Evolutionary conservation across 352 stramenopile genomes (phyloP).

Genomic region (Phytophthora syringae): DNA sequence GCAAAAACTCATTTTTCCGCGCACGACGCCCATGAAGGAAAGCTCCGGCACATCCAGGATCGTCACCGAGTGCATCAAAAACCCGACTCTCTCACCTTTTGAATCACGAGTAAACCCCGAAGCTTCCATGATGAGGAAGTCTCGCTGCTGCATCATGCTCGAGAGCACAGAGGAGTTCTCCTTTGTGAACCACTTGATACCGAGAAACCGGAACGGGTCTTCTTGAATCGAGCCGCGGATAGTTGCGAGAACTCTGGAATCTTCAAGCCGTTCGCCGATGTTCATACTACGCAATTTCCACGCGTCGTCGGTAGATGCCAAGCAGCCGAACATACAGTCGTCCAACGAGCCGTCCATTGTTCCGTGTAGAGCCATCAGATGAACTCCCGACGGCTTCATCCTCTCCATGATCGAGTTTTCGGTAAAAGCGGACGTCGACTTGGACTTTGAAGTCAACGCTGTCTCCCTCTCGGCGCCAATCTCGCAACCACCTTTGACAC

Average conservation of each 20-base stretch:
- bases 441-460: background rate
- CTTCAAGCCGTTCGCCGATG: slow-evolving; percentile 55
- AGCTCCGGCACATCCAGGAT: slow-evolving; percentile 46
- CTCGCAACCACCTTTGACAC: background rate
- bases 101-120: slow-evolving; percentile 39
- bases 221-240: slow-evolving; percentile 34
- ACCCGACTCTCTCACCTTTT: slow-evolving; percentile 39
- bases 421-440: slow-evolving; percentile 7
- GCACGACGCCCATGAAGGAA: slow-evolving; percentile 46
- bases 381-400: slow-evolving; percentile 31
- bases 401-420: slow-evolving; percentile 35
- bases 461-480: background rate
- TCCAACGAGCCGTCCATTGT: slow-evolving; percentile 53
- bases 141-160: slow-evolving; percentile 52
- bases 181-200: slow-evolving; percentile 67
- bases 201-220: slow-evolving; percentile 57
- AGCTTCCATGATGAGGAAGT: slow-evolving; percentile 57
- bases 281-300: slow-evolving; percentile 53
- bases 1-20: slow-evolving; percentile 54
- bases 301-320: slow-evolving; percentile 44
- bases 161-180: slow-evolving; percentile 44
- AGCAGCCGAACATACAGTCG: slow-evolving; percentile 53
- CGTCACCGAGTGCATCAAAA: slow-evolving; percentile 60
- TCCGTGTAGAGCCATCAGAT: slow-evolving; percentile 48
- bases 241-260: slow-evolving; percentile 48